Evolutionary conservation across 208 protist genomes (phyloP).

Genomic region (Crithidia bombi): DNA sequence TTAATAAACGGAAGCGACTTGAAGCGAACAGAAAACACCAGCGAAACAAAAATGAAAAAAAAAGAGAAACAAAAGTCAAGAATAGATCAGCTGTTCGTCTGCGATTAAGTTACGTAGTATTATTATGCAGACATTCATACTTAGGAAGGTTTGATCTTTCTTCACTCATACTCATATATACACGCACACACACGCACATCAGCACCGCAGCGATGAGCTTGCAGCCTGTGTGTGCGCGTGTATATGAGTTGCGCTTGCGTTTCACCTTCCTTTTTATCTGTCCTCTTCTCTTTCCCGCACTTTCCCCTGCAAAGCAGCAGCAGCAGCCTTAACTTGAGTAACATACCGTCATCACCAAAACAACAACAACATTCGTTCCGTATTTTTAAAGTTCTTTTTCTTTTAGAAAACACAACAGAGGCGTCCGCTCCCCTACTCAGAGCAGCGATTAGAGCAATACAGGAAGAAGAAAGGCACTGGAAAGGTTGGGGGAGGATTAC

Average conservation of each 20-base stretch:
- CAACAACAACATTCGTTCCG: neutral
- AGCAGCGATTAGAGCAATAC: too few species aligned
- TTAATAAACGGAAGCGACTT: neutral
- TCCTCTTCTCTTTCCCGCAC: neutral
- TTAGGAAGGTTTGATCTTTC: too few species aligned
- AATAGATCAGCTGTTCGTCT: constrained; percentile 10
- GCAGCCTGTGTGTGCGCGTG: neutral
- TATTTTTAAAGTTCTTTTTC: neutral
- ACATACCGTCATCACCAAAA: neutral
- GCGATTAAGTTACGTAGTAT: constrained; percentile 10
- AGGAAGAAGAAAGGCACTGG: too few species aligned
- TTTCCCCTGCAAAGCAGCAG: neutral
- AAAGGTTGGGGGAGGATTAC: too few species aligned
- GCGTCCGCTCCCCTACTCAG: too few species aligned
- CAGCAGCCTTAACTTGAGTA: constrained; percentile 15
- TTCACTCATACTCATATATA: too few species aligned
- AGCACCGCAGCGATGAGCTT: too few species aligned
- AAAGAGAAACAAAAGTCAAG: constrained; percentile 15
- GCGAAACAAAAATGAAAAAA: constrained; percentile 13
- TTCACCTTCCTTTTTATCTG: constrained; percentile 1
- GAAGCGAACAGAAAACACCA: too few species aligned
- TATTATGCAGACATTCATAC: too few species aligned
- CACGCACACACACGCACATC: too few species aligned
- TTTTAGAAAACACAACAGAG: too few species aligned
- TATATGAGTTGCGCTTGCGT: neutral